phyloP scores from a whole-genome alignment of 2,329 filamentous ascomycete species.

The Aspergillus thermomutatus region DNA sequence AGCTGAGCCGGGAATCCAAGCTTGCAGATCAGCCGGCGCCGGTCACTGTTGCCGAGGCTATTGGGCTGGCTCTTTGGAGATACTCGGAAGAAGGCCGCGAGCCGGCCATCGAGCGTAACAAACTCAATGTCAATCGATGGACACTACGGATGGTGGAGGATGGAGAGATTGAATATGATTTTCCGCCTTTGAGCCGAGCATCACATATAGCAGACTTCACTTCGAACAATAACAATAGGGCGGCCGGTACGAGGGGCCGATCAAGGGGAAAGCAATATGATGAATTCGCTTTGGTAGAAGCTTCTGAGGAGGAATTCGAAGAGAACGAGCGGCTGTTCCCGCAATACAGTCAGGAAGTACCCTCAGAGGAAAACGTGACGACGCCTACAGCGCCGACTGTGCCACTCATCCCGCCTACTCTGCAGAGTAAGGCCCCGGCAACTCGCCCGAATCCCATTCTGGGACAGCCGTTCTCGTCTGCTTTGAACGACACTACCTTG shows the following conservation, averaged over 20 bases:
- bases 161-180: conserved; percentile 65
- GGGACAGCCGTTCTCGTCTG: conserved; percentile 45
- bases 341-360: conserved; percentile 40
- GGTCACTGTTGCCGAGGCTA: conserved; percentile 60
- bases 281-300: conserved; percentile 63
- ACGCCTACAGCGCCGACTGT: conserved; percentile 19
- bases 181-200: conserved; percentile 57
- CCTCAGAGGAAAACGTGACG: conserved; percentile 29
- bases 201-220: conserved; percentile 62
- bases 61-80: conserved; percentile 60
- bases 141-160: conserved; percentile 66
- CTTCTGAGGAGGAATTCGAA: conserved; percentile 51
- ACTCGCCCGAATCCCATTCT: conserved; percentile 41
- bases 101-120: conserved; percentile 50
- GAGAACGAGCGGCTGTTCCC: conserved; percentile 59
- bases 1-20: conserved; percentile 54
- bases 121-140: conserved; percentile 61
- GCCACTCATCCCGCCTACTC: conserved; percentile 16
- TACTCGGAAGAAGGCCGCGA: conserved; percentile 58
- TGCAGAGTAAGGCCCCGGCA: conserved; percentile 20
- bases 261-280: conserved; percentile 63
- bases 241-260: conserved; percentile 50
- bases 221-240: conserved; percentile 65
- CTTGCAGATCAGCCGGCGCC: conserved; percentile 46
- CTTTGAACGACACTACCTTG: conserved; percentile 43